These are phyloP conservation scores for Fremontodendron californicum DNA, from an alignment of 345 rosid genomes.

Conservation along the genomic window DNA sequence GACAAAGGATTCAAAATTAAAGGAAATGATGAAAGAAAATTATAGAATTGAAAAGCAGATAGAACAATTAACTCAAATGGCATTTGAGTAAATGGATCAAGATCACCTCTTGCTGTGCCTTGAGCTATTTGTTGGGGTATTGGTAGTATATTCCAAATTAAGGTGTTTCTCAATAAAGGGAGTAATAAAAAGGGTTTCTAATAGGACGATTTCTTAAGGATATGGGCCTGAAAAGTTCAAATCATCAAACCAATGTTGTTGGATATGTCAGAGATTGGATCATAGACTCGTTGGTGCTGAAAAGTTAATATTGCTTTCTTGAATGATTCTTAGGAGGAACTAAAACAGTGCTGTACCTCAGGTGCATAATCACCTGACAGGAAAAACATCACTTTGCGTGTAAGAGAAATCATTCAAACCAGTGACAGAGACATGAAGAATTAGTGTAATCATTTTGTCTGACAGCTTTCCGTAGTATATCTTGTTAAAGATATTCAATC, in stretches of 20 bases:
- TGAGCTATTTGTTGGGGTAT: conserved; percentile 71
- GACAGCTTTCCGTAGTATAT: not conserved
- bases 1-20: not conserved
- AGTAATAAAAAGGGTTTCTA: not conserved
- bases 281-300: conserved; percentile 90
- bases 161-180: conserved; percentile 28
- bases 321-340: conserved; percentile 91
- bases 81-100: conserved; percentile 82
- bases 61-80: conserved; percentile 64
- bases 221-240: conserved; percentile 91
- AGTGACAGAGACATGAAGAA: not conserved
- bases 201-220: conserved; percentile 47
- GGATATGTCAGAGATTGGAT: conserved; percentile 44
- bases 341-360: conserved; percentile 64
- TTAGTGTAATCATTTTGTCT: not conserved
- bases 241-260: conserved; percentile 45
- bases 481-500: conserved; percentile 2
- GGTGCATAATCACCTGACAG: conserved; percentile 93
- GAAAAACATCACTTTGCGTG: conserved; percentile 15
- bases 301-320: conserved; percentile 80
- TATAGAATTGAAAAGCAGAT: not conserved
- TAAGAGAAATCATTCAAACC: conserved; percentile 10
- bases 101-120: conserved; percentile 80
- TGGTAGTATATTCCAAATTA: conserved; percentile 52
- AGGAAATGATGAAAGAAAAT: not conserved